phyloP scores from a whole-genome alignment of 2,329 filamentous ascomycete genomes.

The Scytalidium sp. region DNA sequence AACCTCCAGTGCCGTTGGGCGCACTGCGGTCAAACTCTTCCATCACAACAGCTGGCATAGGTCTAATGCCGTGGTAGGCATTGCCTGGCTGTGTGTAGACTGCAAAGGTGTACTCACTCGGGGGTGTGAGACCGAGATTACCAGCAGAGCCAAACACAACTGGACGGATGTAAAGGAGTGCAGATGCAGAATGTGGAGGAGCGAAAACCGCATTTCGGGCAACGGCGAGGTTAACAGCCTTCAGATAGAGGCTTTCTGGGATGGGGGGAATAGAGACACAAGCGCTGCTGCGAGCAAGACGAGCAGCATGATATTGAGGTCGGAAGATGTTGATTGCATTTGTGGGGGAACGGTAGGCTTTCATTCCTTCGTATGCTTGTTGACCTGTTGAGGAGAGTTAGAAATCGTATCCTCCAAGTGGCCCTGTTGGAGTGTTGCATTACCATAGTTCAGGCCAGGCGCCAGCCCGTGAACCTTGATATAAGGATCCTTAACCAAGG shows the following conservation, averaged over 20 bases:
- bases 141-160: conserved; percentile 62
- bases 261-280: conserved; percentile 62
- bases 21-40: conserved; percentile 69
- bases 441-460: conserved; percentile 61
- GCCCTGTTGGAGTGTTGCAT: not conserved
- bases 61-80: conserved; percentile 63
- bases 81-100: conserved; percentile 64
- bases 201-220: conserved; percentile 65
- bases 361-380: conserved; percentile 68
- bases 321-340: conserved; percentile 62
- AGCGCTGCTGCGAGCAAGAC: conserved; percentile 59
- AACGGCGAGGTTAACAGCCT: conserved; percentile 59
- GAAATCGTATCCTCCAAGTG: not conserved
- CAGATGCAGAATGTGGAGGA: conserved; percentile 59
- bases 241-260: conserved; percentile 55
- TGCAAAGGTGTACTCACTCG: conserved; percentile 61
- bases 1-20: conserved; percentile 61
- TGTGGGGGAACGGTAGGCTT: conserved; percentile 56
- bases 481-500: conserved; percentile 57
- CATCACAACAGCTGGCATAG: conserved; percentile 62
- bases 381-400: conserved; percentile 35
- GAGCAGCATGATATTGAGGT: conserved; percentile 57
- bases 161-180: conserved; percentile 66
- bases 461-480: conserved; percentile 64
- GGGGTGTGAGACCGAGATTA: conserved; percentile 59